Evolutionary conservation across 805 yeast species (phyloP).

Genomic region (Sugiyamaella qingdaonensis): DNA sequence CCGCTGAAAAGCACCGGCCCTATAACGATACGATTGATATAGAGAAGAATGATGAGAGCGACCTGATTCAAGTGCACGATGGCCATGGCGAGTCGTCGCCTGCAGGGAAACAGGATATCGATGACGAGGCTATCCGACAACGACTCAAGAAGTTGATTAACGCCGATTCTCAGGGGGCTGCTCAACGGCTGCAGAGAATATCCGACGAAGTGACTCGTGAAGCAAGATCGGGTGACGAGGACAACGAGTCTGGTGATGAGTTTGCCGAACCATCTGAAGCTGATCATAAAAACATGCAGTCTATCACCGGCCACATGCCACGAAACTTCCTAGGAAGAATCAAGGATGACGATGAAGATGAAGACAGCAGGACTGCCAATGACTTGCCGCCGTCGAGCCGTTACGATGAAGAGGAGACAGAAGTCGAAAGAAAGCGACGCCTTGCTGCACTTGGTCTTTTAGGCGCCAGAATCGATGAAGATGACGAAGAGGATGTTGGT

Average conservation of each 20-base stretch:
- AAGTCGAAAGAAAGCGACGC: constrained; percentile 61
- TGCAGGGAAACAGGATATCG: background rate
- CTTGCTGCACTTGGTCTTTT: constrained; percentile 38
- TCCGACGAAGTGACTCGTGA: background rate
- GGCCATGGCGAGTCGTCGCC: background rate
- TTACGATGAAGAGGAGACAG: constrained; percentile 46
- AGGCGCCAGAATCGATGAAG: constrained; percentile 22
- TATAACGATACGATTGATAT: constrained; percentile 17
- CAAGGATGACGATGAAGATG: constrained; percentile 20
- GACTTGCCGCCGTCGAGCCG: background rate
- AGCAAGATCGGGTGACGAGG: background rate
- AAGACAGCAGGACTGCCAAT: constrained; percentile 27
- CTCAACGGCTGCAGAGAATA: constrained; percentile 4
- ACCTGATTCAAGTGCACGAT: constrained; percentile 24
- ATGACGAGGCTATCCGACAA: constrained; percentile 23
- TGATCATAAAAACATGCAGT: background rate
- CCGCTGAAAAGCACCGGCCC: background rate
- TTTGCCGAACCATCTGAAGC: background rate
- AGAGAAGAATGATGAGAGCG: constrained; percentile 26
- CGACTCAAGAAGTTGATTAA: constrained; percentile 15
- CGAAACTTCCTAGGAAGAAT: constrained; percentile 25
- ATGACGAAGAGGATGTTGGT: constrained; percentile 20
- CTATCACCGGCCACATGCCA: constrained; percentile 4
- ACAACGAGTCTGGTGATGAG: background rate
- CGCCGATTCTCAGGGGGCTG: background rate